A percentile compares a stretch with the other conserved stretches of the same genome.
Conservation (phyloP, 2,329 filamentous ascomycete genomes). For the Talaromyces pinophilus region DNA sequence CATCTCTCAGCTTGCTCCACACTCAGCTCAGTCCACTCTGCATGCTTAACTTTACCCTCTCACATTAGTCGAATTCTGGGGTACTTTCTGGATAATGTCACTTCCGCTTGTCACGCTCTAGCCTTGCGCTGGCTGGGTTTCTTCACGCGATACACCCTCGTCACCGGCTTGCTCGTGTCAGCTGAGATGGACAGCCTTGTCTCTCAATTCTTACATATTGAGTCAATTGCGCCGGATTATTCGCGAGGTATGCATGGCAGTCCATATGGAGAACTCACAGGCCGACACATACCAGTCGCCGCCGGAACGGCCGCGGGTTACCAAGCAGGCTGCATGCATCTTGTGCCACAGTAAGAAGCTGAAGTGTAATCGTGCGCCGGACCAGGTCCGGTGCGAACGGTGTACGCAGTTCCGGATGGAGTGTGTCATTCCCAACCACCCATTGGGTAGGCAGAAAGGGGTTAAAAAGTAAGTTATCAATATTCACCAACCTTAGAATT, state of each 20-base stretch:
- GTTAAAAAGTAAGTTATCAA: slow-evolving; percentile 66
- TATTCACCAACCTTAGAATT: background rate
- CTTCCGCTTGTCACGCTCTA: background rate
- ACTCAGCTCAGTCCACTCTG: background rate
- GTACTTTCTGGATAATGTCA: background rate
- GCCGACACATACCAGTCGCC: background rate
- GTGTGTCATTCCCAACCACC: slow-evolving; percentile 71
- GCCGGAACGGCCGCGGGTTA: slow-evolving; percentile 9
- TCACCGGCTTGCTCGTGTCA: background rate
- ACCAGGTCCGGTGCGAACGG: slow-evolving; percentile 59
- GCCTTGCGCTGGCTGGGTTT: background rate
- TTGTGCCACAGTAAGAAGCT: slow-evolving; percentile 69
- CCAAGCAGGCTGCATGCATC: slow-evolving; percentile 57
- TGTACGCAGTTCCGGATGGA: slow-evolving; percentile 61
- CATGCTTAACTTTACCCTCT: background rate
- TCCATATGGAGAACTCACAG: slow-evolving; percentile 15
- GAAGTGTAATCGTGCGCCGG: slow-evolving; percentile 61
- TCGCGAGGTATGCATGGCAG: background rate
- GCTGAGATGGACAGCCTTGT: background rate
- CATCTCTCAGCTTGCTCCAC: background rate
- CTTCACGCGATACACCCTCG: background rate
- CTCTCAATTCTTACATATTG: background rate
- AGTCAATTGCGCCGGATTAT: background rate
- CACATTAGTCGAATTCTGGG: background rate
- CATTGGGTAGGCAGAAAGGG: slow-evolving; percentile 71